These are phyloP conservation scores for Ceratocystis variospora DNA, from an alignment of 2,329 filamentous ascomycete species.

Conservation along the genomic window DNA sequence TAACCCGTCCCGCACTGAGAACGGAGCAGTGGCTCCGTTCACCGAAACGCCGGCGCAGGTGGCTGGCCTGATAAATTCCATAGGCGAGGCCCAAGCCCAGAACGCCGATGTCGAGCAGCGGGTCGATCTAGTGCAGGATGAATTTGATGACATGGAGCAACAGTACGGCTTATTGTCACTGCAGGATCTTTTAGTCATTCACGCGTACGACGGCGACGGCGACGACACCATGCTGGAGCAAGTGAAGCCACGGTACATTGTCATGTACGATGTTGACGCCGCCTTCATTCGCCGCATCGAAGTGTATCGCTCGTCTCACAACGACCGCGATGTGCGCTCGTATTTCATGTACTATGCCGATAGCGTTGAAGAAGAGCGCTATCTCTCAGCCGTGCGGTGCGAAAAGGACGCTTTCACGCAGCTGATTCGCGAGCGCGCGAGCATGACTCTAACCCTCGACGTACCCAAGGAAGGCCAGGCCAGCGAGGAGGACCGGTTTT, in stretches of 20 bases:
- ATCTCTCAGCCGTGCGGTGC: slow-evolving; percentile 74
- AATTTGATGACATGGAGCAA: slow-evolving; percentile 80
- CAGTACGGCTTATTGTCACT: slow-evolving; percentile 87
- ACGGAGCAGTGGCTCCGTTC: not conserved
- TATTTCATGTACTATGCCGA: slow-evolving; percentile 96
- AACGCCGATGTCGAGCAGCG: slow-evolving; percentile 54
- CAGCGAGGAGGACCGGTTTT: slow-evolving; percentile 62
- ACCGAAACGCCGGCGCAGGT: slow-evolving; percentile 7
- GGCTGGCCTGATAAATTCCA: not conserved
- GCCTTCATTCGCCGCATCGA: slow-evolving; percentile 90
- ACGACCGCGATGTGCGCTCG: slow-evolving; percentile 72
- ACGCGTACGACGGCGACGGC: slow-evolving; percentile 89
- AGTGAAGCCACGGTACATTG: slow-evolving; percentile 79
- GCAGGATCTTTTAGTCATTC: slow-evolving; percentile 74
- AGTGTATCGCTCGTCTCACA: slow-evolving; percentile 90
- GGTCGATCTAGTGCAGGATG: slow-evolving; percentile 58
- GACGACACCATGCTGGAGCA: slow-evolving; percentile 96
- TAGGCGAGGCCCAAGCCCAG: not conserved
- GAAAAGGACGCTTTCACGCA: slow-evolving; percentile 96
- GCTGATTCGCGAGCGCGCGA: slow-evolving; percentile 83
- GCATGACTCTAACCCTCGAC: slow-evolving; percentile 67
- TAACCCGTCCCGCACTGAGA: slow-evolving; percentile 46
- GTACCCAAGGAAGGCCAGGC: slow-evolving; percentile 48
- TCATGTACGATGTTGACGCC: slow-evolving; percentile 97
- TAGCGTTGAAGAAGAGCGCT: slow-evolving; percentile 90